Evolutionary conservation across 106 monocot genomes (phyloP).

Genomic region (Platanthera zijinensis): DNA sequence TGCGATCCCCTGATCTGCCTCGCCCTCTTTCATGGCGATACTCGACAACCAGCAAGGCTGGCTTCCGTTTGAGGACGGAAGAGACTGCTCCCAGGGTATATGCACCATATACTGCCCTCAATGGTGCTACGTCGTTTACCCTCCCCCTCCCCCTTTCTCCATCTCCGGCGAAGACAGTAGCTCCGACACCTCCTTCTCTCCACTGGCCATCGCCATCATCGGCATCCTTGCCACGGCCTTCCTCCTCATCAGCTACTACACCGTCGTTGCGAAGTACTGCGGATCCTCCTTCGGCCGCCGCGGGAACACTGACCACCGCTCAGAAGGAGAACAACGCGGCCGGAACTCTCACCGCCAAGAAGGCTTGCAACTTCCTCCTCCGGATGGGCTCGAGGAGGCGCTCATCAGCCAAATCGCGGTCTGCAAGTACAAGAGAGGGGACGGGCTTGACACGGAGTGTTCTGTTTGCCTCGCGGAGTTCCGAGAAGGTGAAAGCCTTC

Average conservation of each 20-base stretch:
- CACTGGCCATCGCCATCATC: slow-evolving; percentile 68
- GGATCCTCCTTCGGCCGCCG: slow-evolving; percentile 22
- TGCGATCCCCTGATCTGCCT: slow-evolving; percentile 14
- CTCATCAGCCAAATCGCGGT: slow-evolving; percentile 53
- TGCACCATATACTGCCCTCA: slow-evolving; percentile 76
- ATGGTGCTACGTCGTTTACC: slow-evolving; percentile 75
- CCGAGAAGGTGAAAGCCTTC: slow-evolving; percentile 54
- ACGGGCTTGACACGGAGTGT: slow-evolving; percentile 58
- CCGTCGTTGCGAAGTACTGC: slow-evolving; percentile 58
- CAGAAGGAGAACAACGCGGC: not conserved
- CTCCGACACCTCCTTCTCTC: slow-evolving; percentile 36
- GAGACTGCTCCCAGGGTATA: slow-evolving; percentile 40
- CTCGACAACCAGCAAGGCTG: slow-evolving; percentile 8
- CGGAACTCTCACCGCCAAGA: slow-evolving; percentile 16
- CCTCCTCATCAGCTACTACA: slow-evolving; percentile 66
- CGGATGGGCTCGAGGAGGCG: slow-evolving; percentile 45
- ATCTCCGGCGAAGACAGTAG: slow-evolving; percentile 16
- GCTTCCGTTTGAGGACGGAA: slow-evolving; percentile 21
- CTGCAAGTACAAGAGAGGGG: slow-evolving; percentile 50
- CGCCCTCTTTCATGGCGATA: slow-evolving; percentile 14
- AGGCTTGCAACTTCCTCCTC: slow-evolving; percentile 21
- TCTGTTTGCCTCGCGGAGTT: slow-evolving; percentile 79
- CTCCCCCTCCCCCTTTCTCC: slow-evolving; percentile 30
- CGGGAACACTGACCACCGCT: not conserved
- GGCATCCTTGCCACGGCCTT: slow-evolving; percentile 59